Percentiles rank a stretch among this genome's conserved stretches.
Evolutionary conservation across 768 basidiomycete genomes (phyloP).

Genomic region (Kwoniella shandongensis): DNA sequence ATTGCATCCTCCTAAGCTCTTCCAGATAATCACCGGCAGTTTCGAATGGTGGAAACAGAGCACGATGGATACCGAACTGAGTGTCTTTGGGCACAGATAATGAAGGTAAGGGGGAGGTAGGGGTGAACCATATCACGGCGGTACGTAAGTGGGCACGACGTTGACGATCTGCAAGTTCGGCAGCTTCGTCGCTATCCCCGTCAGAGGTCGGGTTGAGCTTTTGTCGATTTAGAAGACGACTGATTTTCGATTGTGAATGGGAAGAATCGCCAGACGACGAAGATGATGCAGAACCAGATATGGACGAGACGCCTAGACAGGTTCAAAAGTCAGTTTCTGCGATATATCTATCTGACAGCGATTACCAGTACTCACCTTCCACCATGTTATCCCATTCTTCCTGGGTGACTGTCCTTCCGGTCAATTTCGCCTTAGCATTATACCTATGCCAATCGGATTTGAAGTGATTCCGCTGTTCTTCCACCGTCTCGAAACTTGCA

Average conservation of each 20-base stretch:
- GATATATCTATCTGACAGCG: neutral
- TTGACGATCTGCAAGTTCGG: constrained; percentile 41
- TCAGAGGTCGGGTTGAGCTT: constrained; percentile 60
- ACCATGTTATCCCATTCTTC: constrained; percentile 72
- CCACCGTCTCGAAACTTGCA: constrained; percentile 67
- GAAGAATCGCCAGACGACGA: constrained; percentile 51
- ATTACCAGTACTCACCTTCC: constrained; percentile 62
- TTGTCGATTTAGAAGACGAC: constrained; percentile 66
- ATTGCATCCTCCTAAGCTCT: constrained; percentile 46
- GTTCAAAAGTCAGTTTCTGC: neutral
- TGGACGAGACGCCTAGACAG: constrained; percentile 58
- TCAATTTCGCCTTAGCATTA: constrained; percentile 80
- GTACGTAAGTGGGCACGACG: constrained; percentile 60
- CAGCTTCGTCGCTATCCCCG: constrained; percentile 42
- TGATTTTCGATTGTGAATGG: constrained; percentile 64
- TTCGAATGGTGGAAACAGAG: constrained; percentile 62
- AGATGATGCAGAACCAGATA: constrained; percentile 66
- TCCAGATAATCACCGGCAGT: constrained; percentile 46
- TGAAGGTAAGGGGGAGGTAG: constrained; percentile 54
- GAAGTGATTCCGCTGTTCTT: constrained; percentile 82
- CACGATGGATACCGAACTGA: constrained; percentile 83
- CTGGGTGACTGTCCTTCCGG: constrained; percentile 62
- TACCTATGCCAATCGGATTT: constrained; percentile 97
- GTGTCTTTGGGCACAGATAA: constrained; percentile 59
- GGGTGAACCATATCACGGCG: constrained; percentile 79